These are phyloP conservation scores for Coemansia guatemalensis DNA, from an alignment of 192 early-diverging fungal genomes.

Conservation along the genomic window DNA sequence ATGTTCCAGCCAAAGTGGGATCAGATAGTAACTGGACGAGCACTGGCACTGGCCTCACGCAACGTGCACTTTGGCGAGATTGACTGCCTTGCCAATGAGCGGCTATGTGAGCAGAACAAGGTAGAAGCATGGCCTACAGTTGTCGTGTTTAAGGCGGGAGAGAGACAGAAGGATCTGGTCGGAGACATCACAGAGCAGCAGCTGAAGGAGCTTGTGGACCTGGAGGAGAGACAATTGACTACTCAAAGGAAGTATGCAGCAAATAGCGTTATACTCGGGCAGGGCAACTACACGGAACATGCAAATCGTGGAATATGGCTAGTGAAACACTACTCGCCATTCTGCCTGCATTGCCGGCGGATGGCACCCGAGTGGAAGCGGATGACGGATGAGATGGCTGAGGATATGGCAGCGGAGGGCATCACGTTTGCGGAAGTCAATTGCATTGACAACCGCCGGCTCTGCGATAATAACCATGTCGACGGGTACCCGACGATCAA, in stretches of 20 bases:
- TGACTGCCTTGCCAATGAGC: constrained; percentile 62
- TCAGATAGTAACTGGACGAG: constrained; percentile 53
- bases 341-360: constrained; percentile 79
- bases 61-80: constrained; percentile 69
- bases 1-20: constrained; percentile 78
- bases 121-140: constrained; percentile 60
- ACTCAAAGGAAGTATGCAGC: constrained; percentile 21
- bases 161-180: constrained; percentile 13
- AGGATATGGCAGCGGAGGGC: constrained; percentile 26
- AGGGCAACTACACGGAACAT: constrained; percentile 51
- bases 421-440: constrained; percentile 71
- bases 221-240: background rate
- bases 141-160: constrained; percentile 47
- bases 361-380: constrained; percentile 78
- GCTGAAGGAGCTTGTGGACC: constrained; percentile 20
- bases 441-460: constrained; percentile 61
- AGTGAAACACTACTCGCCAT: constrained; percentile 85
- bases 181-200: constrained; percentile 35
- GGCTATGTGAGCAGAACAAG: constrained; percentile 60
- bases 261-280: constrained; percentile 53
- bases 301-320: constrained; percentile 72
- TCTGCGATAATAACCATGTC: constrained; percentile 64
- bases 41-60: constrained; percentile 21
- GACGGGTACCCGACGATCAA: constrained; percentile 61
- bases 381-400: constrained; percentile 58